Base-by-base conservation (phyloP, 1,284 basidiomycete genomes). In the Singerocomus rubriflavus region DNA sequence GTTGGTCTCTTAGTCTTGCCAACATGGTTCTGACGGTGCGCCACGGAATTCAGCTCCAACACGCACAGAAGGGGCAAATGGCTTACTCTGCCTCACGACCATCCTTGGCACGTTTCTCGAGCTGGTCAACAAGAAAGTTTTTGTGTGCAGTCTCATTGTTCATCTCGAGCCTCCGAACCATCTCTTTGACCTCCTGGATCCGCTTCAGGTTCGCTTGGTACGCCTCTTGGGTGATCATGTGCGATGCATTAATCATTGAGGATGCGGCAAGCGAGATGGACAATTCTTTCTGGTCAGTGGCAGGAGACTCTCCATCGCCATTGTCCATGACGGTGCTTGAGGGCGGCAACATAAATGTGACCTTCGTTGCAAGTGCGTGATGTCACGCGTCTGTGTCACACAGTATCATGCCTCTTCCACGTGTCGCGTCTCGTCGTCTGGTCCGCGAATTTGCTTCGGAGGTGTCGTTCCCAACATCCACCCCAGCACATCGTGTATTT, bases 401-500 rank as follows among this genome's bases (percentile, higher is more conserved):
- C 60, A 36, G 25, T 43, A 11, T 9, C 3, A 66, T 68, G 65
- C 48, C 54, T 36, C 41, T 53, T 13, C 48, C 56, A 31, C 35
- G 12, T 16, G 37, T 44, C 25, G 33, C 25, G 14, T 16, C 46
- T 21, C 50, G 52, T 35, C 32, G 32, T 44, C 31, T 59, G 26
- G 57, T 42, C 37, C 62, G 76, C 40, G 57, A 65, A 41, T 74
- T 73, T 53, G 73, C 76, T 12, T 67, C 74, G 11, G 58, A 73
- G 42, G 62, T 74, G 17, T 64, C 70, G 26, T 48, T 50, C 39
- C 58, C 73, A 30, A 57, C 73, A 14, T 57, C 73, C 9, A 74
- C 70, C 25, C 77, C 77, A 0, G 82, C 85, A 2, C 93, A 87
- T 65, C 79, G 87, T 62, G 84, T 98, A 21, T 99, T 99, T 64